Base-by-base conservation (phyloP, 352 stramenopile genomes). In the Phytopythium sindhum region DNA sequence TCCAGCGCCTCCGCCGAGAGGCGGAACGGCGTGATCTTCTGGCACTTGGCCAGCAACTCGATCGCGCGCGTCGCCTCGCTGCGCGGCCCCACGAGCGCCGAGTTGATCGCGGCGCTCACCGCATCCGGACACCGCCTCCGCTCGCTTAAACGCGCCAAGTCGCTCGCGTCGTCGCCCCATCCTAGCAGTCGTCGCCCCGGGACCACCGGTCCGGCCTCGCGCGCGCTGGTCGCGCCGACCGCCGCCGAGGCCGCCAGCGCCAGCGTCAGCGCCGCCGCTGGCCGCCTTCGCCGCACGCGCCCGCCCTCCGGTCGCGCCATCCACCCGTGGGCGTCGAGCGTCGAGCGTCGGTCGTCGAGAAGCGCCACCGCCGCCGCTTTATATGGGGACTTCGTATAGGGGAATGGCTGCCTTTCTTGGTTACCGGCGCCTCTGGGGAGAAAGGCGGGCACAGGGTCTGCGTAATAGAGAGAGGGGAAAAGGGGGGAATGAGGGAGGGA, bases 111-210 rank as follows among this genome's bases (percentile, higher is more conserved):
- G 26, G 48, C 50, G 50, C 50, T 39, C 26, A 56, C 50, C 4
- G 15, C 50, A 28, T 35, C 50, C 28, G 50, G 50, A 24, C 50
- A 56, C 28, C 15, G 26, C 50, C 15, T 19, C 7, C 28, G 41
- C 61, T 66, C 47, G 70, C 63, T 31, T 8, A 8, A 3, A 8
- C 45, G n/a, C 33, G 33, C 33, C 7, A 11, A 4, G 33, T 39
- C 33, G 33, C 33, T 39, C 6, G 33, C 7, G 45, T 14, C 6
- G 45, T 52, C 45, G 45, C 45, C 12, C 45, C 45, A 52, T 31
- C n/a, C 45, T 31, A 52, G 24, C 45, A 52, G 45, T 24, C 17
- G 42, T 39, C 33, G 33, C 33, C 33, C 33, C 33, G 33, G 7
- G 33, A 39, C 14, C 33, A 39, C 33, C 14, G 33, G 33, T 39